Base-by-base conservation (phyloP, 1,284 basidiomycete species). In the Trametes sp. region DNA sequence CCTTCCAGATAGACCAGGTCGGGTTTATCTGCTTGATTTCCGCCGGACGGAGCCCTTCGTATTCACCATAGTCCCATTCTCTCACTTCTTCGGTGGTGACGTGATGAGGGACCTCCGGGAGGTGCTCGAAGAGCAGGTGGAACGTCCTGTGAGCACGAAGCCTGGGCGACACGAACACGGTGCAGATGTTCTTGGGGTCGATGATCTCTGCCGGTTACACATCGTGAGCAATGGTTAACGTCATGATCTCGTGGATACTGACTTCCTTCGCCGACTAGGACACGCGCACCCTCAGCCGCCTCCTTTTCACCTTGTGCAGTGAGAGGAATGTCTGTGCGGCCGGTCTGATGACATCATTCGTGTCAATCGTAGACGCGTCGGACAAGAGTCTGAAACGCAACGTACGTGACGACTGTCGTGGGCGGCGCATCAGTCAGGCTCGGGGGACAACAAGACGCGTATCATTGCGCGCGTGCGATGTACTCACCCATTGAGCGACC, bases 31-130 rank as follows among this genome's bases (percentile, higher is more conserved):
- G 81, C 64, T 88, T 80, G 70, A 97, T 97, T 70, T 96, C 92
- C 29, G 84, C 78, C 19, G 89, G 82, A 45, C 85, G 74, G 46
- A 95, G 84, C 13, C 95, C 95, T 75, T 98, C 95, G 72, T 94
- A 97, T 11, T 93, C 86, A 28, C 95, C 94, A 74, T 96, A 96
- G 71, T 96, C 91, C 94, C 95, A 96, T 76, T 96, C 92, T 52
- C 86, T 81, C 46, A 85, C 85, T 28, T 87, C 82, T 68, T 93
- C 91, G 0, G 88, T 88, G 48, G 87, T 74, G 28, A 82, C 73
- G 69, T 89, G 86, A 51, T 81, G 67, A 5, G 90, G 90, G 23
- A 76, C 59, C 50, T 82, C 70, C 4, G 77, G 74, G 42, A 86
- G 74, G 64, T 87, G 83, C 21, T 82, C 83, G 63, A 95, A 95